Conservation (phyloP, 108 stramenopile species). For the Epithemia pelagica region DNA sequence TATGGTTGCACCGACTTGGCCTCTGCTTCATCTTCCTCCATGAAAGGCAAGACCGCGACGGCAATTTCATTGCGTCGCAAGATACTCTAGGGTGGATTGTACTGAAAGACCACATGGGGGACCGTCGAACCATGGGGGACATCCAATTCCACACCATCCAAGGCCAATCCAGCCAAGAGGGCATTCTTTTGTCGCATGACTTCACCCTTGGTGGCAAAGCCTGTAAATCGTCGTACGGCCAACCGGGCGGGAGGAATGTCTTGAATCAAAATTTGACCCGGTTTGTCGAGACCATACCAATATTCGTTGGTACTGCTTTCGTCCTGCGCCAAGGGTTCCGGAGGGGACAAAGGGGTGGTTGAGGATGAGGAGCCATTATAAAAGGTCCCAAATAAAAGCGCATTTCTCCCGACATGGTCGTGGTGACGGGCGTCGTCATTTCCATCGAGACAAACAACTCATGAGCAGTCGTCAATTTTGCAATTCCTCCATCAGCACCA, state of each 20-base stretch:
- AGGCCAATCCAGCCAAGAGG: conserved; percentile 52
- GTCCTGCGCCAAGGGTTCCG: conserved; percentile 23
- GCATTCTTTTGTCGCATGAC: conserved; percentile 81
- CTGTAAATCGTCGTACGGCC: conserved; percentile 74
- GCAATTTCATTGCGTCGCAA: conserved; percentile 86
- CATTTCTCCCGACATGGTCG: conserved; percentile 78
- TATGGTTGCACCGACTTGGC: too few relatives aligned
- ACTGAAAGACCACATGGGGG: conserved; percentile 84
- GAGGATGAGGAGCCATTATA: conserved; percentile 19
- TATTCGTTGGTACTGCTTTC: neutral
- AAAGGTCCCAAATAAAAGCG: conserved; percentile 60
- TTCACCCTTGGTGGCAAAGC: conserved; percentile 90
- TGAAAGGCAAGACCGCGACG: conserved; percentile 21
- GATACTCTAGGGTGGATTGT: conserved; percentile 94
- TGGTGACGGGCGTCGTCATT: conserved; percentile 93
- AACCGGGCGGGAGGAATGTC: conserved; percentile 63
- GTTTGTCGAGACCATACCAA: conserved; percentile 17
- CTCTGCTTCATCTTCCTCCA: too few relatives aligned
- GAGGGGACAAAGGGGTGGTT: too few relatives aligned
- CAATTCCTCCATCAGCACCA: too few relatives aligned
- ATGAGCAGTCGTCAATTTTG: too few relatives aligned
- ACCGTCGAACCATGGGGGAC: conserved; percentile 65
- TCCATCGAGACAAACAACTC: conserved; percentile 71
- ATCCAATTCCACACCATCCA: conserved; percentile 71
- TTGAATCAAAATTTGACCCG: conserved; percentile 49